Evolutionary conservation across 2,329 filamentous ascomycete genomes (phyloP).

Genomic region (Venturia pyrina): DNA sequence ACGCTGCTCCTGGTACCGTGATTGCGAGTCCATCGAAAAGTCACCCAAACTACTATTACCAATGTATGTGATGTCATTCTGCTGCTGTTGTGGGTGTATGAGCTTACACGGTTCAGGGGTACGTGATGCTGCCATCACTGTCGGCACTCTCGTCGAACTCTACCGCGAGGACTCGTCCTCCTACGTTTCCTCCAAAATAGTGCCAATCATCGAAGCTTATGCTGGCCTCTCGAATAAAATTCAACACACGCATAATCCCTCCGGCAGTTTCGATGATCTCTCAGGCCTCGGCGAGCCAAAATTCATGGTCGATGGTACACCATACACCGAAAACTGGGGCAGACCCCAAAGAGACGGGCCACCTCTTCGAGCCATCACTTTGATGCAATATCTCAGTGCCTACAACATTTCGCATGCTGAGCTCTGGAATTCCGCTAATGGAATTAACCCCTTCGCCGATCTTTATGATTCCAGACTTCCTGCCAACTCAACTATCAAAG

Average conservation of each 20-base stretch:
- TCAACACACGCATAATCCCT: slow-evolving; percentile 30
- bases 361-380: slow-evolving; percentile 31
- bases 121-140: slow-evolving; percentile 34
- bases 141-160: slow-evolving; percentile 29
- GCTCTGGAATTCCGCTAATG: slow-evolving; percentile 22
- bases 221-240: slow-evolving; percentile 25
- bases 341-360: slow-evolving; percentile 36
- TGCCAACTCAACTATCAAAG: slow-evolving; percentile 32
- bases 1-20: slow-evolving; percentile 30
- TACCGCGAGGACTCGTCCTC: slow-evolving; percentile 26
- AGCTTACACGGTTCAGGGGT: slow-evolving; percentile 24
- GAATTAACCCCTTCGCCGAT: slow-evolving; percentile 15
- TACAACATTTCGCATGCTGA: slow-evolving; percentile 31
- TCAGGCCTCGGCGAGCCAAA: slow-evolving; percentile 34
- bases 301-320: slow-evolving; percentile 29
- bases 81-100: background rate
- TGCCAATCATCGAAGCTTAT: slow-evolving; percentile 25
- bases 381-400: slow-evolving; percentile 31
- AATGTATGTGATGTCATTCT: slow-evolving; percentile 22
- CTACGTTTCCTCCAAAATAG: slow-evolving; percentile 19
- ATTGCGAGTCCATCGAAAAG: slow-evolving; percentile 33
- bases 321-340: slow-evolving; percentile 30
- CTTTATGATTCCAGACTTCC: slow-evolving; percentile 29
- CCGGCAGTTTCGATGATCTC: slow-evolving; percentile 26
- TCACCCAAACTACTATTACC: slow-evolving; percentile 34